Conservation (phyloP, 139 green algal species). For the Chlorella sp. region DNA sequence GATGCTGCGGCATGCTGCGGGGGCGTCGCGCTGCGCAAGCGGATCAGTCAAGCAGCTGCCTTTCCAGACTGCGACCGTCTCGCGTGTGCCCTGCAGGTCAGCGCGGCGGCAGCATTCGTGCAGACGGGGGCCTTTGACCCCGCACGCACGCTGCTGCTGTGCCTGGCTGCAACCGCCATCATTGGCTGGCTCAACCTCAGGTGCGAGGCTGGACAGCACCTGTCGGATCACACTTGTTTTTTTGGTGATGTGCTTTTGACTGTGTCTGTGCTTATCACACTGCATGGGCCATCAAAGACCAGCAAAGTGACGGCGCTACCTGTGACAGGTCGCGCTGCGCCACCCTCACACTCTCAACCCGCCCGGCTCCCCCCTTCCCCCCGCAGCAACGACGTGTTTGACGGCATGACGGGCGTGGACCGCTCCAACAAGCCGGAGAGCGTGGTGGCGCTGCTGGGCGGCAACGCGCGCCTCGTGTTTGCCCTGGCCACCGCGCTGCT, state of each 20-base stretch:
- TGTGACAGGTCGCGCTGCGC: too few relatives aligned
- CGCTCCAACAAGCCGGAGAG: conserved; percentile 84
- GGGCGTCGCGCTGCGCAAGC: too few relatives aligned
- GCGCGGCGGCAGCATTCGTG: conserved; percentile 62
- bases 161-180: conserved; percentile 70
- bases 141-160: conserved; percentile 51
- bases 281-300: too few relatives aligned
- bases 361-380: neutral
- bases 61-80: too few relatives aligned
- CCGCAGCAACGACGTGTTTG: conserved; percentile 96
- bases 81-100: conserved; percentile 57
- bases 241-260: neutral
- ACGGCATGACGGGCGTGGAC: conserved; percentile 92
- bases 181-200: conserved; percentile 98
- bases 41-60: too few relatives aligned
- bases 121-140: conserved; percentile 49
- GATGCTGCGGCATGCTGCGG: neutral
- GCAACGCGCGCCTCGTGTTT: conserved; percentile 55
- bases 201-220: conserved; percentile 35
- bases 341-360: too few relatives aligned
- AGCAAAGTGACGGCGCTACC: too few relatives aligned
- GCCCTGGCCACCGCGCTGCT: conserved; percentile 59
- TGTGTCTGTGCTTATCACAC: neutral
- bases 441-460: conserved; percentile 89
- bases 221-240: neutral